Base-by-base conservation (phyloP, 306 rosid species). In the Urtica urens region DNA sequence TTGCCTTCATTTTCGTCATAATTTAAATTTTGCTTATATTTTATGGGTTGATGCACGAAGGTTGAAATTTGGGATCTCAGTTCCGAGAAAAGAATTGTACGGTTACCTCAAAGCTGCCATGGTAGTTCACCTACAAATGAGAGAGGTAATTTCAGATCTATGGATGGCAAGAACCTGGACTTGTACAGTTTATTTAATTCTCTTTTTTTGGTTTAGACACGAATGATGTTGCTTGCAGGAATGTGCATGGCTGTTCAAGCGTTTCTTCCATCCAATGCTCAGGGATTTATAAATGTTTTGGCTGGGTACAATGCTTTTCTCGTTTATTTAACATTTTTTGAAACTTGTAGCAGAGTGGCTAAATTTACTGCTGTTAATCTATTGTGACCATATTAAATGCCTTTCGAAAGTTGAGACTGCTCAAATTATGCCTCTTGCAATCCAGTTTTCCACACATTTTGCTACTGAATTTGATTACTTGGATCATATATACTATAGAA, bases 161-260 rank as follows among this genome's bases (percentile, higher is more conserved):
- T 33, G 29, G 64, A 35, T 15, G 47, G 28, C 49, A 48, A 37
- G 51, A 49, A 38, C 62, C 39, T 2, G 11, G 26, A 18, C 45
- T 48, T 17, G 21, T 53, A 51, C 48, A 46, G 52, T 48, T 16
- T 19, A 33, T 10, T 49, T 19, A 19, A 13, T 15, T 35, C 22
- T 10, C 15, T 10, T 51, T 24, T 19, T 51, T 51, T 17, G 28
- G 23, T 43, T 51, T 51, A 20, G 43, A 34, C 57, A 34, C 35
- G 54, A 9, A 25, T 2, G 3, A 2, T 25, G 53, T 65, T 63
- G 23, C 58, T 68, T 58, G 42, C 73, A 90, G 95, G 95, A 73
- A 78, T 90, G 84, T 90, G 95, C 74, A 90, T 90, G 95, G 80
- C 94, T 24, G 72, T 90, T 70, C 97, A 90, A 66, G 78, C 87